Percentiles rank a stretch among this genome's conserved stretches.
Evolutionary conservation across 805 yeast genomes (phyloP).

Genomic region (Torulaspora quercuum): DNA sequence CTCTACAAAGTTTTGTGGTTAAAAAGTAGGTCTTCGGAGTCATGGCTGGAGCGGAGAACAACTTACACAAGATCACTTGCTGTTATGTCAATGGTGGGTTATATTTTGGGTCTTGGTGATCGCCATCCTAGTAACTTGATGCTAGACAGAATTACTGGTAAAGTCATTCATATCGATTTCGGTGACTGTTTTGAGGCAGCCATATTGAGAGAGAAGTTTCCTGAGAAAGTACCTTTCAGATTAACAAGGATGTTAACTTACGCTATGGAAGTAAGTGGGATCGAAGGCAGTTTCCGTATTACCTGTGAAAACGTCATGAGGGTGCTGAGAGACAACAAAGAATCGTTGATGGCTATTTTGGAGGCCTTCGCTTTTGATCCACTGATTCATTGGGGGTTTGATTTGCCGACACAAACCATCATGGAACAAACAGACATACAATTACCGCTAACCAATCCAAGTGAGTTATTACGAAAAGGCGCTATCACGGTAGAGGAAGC

Average conservation of each 20-base stretch:
- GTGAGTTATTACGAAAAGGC: conserved; percentile 65
- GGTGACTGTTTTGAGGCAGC: conserved; percentile 99
- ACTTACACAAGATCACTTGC: conserved; percentile 95
- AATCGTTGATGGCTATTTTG: conserved; percentile 93
- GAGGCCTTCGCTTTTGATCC: conserved; percentile 99
- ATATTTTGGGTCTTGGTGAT: conserved; percentile 93
- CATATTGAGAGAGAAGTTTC: conserved; percentile 90
- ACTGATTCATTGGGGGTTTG: conserved; percentile 97
- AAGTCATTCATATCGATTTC: conserved; percentile 94
- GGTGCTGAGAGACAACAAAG: conserved; percentile 87
- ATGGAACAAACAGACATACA: conserved; percentile 70
- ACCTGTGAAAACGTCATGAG: conserved; percentile 98
- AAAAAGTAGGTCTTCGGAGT: conserved; percentile 91
- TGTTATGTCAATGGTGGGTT: conserved; percentile 98
- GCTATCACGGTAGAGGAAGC: conserved; percentile 78
- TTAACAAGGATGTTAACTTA: conserved; percentile 94
- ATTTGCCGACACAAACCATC: conserved; percentile 76
- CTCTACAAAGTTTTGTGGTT: conserved; percentile 93
- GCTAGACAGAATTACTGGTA: conserved; percentile 92
- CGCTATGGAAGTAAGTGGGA: conserved; percentile 99
- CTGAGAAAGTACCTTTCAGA: conserved; percentile 97
- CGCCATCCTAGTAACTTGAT: conserved; percentile 96
- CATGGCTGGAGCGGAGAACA: conserved; percentile 96
- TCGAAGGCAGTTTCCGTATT: conserved; percentile 94
- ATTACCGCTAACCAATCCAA: conserved; percentile 64